Percentiles rank a stretch among this genome's conserved stretches.
These are phyloP conservation scores for Physocladia obscura DNA, from an alignment of 192 early-diverging fungal species.

Conservation along the genomic window DNA sequence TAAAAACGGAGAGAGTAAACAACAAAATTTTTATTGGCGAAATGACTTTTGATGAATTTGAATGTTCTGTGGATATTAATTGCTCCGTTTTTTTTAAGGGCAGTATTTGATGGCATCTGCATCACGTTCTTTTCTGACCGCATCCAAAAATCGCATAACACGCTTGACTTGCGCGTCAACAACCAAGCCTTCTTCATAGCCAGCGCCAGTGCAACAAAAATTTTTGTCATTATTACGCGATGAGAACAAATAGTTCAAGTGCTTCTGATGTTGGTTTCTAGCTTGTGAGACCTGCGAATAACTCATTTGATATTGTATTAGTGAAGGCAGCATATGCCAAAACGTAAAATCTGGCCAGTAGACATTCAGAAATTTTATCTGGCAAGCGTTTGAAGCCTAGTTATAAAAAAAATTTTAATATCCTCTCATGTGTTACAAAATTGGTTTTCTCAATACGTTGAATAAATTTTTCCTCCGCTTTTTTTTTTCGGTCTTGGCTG, in stretches of 20 bases:
- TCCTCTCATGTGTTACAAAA: no score
- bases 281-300: background rate
- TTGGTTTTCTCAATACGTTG: no score
- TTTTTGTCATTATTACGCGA: background rate
- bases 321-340: constrained; percentile 76
- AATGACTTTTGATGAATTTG: no score
- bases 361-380: constrained; percentile 84
- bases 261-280: background rate
- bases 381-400: constrained; percentile 56
- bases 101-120: background rate
- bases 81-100: no score
- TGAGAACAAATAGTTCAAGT: background rate
- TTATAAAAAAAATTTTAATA: background rate
- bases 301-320: constrained; percentile 77
- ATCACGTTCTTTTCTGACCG: background rate
- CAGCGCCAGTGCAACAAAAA: background rate
- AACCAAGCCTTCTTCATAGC: background rate
- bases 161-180: background rate
- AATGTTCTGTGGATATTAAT: no score
- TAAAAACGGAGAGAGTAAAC: no score
- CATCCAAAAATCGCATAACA: background rate
- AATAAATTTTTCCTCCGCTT: no score
- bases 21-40: no score
- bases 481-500: no score
- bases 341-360: constrained; percentile 96